Evolutionary conservation across 306 rosid genomes (phyloP).

Genomic region (Cajanus cajan): DNA sequence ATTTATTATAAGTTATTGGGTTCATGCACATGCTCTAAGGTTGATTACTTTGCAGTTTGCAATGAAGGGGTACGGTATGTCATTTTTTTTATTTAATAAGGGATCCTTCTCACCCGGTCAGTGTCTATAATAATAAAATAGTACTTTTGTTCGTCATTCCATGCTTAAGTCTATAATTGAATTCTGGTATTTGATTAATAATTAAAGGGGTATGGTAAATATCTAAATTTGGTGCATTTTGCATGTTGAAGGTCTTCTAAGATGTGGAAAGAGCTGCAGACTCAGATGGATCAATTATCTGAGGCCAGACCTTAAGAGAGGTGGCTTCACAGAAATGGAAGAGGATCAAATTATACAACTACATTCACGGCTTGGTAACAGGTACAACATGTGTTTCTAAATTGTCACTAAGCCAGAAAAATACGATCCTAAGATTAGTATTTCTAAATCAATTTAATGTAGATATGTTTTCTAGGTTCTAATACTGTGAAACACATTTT

Average conservation of each 20-base stretch:
- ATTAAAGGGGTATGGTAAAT: background rate
- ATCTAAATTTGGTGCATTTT: constrained; percentile 17
- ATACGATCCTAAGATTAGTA: background rate
- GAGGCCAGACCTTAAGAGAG: constrained; percentile 97
- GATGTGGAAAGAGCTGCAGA: constrained; percentile 98
- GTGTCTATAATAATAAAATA: no score
- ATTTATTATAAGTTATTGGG: background rate
- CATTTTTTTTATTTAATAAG: no score
- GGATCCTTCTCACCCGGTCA: no score
- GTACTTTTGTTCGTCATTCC: no score
- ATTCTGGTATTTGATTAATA: no score
- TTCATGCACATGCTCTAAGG: background rate
- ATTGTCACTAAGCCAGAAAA: background rate
- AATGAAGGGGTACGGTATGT: no score
- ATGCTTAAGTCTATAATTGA: no score
- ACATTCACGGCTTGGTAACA: constrained; percentile 86
- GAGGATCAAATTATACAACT: constrained; percentile 89
- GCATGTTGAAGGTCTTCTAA: constrained; percentile 61
- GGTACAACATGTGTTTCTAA: constrained; percentile 42
- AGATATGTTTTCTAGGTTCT: background rate
- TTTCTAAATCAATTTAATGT: background rate
- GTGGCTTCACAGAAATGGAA: constrained; percentile 79
- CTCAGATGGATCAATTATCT: constrained; percentile 96
- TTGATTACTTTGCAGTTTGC: constrained; percentile 21
- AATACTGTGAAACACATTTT: constrained; percentile 15